A percentile compares a stretch with the other conserved stretches of the same genome.
Conservation (phyloP, 257 asterid genomes). For the Rehmannia glutinosa region DNA sequence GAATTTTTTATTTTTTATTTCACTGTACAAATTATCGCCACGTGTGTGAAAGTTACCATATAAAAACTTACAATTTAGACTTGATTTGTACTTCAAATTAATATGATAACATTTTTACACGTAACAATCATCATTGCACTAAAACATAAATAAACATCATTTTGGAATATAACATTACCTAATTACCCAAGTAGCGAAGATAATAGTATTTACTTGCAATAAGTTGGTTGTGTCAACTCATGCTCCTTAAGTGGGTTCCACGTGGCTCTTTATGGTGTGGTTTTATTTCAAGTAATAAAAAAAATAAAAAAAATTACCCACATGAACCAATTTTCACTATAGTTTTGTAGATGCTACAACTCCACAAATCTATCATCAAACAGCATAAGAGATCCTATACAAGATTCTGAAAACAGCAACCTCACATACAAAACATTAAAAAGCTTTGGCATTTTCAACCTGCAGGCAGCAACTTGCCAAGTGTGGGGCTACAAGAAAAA, state of each 20-base stretch:
- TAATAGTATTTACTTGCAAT: no score
- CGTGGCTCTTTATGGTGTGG: neutral
- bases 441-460: constrained; percentile 21
- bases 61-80: no score
- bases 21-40: no score
- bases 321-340: neutral
- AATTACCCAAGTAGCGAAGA: no score
- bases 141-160: no score
- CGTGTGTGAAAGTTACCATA: no score
- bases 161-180: no score
- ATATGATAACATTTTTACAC: no score
- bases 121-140: no score
- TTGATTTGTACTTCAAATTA: no score
- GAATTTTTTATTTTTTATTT: no score
- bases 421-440: constrained; percentile 13
- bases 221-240: neutral
- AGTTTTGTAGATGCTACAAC: neutral
- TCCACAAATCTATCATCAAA: neutral
- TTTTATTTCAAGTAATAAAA: neutral
- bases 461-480: constrained; percentile 21
- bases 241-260: constrained; percentile 6
- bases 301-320: neutral
- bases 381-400: constrained; percentile 20
- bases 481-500: constrained; percentile 4
- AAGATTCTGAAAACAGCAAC: constrained; percentile 28